Percentiles rank a stretch among this genome's conserved stretches.
These are phyloP conservation scores for Cordyceps cicadae DNA, from an alignment of 2,329 filamentous ascomycete species.

Conservation along the genomic window DNA sequence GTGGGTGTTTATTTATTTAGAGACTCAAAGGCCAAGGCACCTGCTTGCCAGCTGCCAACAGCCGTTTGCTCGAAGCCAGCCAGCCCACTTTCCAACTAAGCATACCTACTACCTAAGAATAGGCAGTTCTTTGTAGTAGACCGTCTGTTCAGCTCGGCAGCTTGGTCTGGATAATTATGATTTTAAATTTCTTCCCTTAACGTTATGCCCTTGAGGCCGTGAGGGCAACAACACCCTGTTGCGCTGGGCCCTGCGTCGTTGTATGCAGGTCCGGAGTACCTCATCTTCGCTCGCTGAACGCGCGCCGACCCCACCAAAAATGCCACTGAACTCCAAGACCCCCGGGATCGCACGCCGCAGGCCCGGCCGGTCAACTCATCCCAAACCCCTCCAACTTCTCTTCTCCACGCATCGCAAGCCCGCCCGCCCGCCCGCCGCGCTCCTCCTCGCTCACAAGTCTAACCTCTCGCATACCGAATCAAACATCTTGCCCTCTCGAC, in stretches of 20 bases:
- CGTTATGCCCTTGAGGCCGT: background rate
- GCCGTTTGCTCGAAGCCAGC: background rate
- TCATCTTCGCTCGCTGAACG: background rate
- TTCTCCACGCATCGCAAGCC: background rate
- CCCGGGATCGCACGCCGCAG: background rate
- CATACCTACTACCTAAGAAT: too few species aligned
- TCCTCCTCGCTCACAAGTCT: background rate
- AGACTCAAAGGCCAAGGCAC: background rate
- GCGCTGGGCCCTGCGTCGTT: background rate
- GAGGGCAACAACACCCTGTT: background rate
- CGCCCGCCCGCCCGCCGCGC: background rate
- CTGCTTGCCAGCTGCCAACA: background rate
- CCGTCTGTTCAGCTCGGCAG: too few species aligned
- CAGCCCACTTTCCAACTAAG: too few species aligned
- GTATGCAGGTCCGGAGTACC: too few species aligned
- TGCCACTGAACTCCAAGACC: background rate
- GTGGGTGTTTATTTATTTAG: background rate
- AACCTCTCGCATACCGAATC: background rate
- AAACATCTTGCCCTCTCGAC: background rate
- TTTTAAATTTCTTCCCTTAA: background rate
- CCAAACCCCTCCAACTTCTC: background rate
- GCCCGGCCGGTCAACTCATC: background rate
- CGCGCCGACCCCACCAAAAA: background rate
- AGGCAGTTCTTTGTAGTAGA: too few species aligned
- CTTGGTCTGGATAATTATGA: too few species aligned